Evolutionary conservation across 805 yeast genomes (phyloP), one percentile per base, ranked within the genome.

Genomic region (Lachancea kluyveri): DNA sequence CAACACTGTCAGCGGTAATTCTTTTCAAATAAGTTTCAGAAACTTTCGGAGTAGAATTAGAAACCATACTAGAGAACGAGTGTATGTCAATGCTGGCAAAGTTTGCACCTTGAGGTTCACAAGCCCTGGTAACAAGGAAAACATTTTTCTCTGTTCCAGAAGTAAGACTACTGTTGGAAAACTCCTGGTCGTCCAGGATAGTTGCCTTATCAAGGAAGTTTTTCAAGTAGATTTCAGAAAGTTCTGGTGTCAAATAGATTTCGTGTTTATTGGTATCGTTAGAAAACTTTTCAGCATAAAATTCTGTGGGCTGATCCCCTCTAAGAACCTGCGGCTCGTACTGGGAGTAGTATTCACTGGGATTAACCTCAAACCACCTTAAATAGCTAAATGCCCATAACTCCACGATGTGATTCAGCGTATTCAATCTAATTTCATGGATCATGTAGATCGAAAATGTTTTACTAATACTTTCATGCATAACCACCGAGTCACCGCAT

Each of bases 401-500:
- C 10, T 68, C 77, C 2, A 78, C 55, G 31, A 63, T 66, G 29
- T 60, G 60, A 21, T 67, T 53, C 23, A 47, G 63, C 4, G 67
- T 68, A 3, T 79, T 81, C 33, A 69, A 62, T 12, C 57, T 42
- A 9, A 77, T 71, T 25, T 74, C 77, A 30, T 65, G 65, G 10
- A 79, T 60, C 21, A 77, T 42, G 5, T 67, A 77, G 3, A 73
- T 57, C 8, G 55, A 44, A 26, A 60, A 67, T 1, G 67, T 57
- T 2, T 49, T 40, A 2, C 54, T 53, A 2, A 50, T 56, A 1
- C 39, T 48, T 4, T 56, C 57, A 33, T 60, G 61, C 24, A 70
- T 58, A 6, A 74, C 48, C 0, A 79, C 46, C 22, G 70, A 58
- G 39, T 73, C 78, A 3, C 87, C 87, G 7, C 63, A 62, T 16